Conservation (phyloP, 805 yeast species). For the Yamadazyma tumulicola region DNA sequence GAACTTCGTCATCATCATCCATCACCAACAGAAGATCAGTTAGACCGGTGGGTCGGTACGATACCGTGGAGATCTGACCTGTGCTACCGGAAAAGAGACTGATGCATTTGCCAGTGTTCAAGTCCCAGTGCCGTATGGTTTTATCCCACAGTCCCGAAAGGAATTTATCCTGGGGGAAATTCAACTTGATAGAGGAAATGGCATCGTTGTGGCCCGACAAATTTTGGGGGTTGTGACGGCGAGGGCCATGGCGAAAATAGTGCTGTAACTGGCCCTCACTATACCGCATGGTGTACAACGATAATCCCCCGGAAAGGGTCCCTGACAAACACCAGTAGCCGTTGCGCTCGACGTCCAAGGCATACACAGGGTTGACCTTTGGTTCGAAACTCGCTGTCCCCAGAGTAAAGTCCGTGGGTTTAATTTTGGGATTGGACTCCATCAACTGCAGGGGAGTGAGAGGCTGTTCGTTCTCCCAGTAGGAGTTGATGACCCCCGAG, state of each 20-base stretch:
- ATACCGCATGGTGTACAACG: conserved; percentile 77
- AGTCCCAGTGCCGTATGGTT: conserved; percentile 77
- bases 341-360: conserved; percentile 79
- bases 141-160: conserved; percentile 92
- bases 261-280: conserved; percentile 80
- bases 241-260: conserved; percentile 48
- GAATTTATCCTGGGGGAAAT: conserved; percentile 57
- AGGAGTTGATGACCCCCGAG: conserved; percentile 78
- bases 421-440: conserved; percentile 33
- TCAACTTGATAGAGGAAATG: conserved; percentile 67
- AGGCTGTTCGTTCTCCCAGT: conserved; percentile 98
- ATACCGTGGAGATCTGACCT: conserved; percentile 78
- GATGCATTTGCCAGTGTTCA: conserved; percentile 60
- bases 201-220: conserved; percentile 63
- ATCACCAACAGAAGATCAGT: conserved; percentile 36
- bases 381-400: conserved; percentile 52
- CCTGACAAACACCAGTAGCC: conserved; percentile 87
- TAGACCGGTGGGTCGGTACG: conserved; percentile 62
- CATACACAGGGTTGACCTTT: conserved; percentile 76
- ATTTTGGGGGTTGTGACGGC: conserved; percentile 20
- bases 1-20: conserved; percentile 17
- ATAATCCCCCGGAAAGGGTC: conserved; percentile 77
- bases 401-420: conserved; percentile 29
- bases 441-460: conserved; percentile 39
- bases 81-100: conserved; percentile 52